A percentile compares a stretch with the other conserved stretches of the same genome.
Conservation (phyloP, 495 filamentous ascomycete species). For the Penicillium dipodomyicola region DNA sequence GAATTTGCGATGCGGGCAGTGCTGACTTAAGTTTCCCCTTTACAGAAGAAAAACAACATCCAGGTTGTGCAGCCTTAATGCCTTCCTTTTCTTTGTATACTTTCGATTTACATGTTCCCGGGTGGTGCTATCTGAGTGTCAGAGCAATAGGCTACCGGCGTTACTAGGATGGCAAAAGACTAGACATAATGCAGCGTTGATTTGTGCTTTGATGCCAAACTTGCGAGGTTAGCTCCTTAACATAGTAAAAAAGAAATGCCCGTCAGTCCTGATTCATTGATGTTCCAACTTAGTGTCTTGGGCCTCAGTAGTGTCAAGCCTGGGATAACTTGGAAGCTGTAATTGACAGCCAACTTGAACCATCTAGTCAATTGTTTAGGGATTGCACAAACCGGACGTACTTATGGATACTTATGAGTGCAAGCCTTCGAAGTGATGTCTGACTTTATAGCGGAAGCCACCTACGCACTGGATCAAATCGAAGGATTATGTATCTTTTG, state of each 20-base stretch:
- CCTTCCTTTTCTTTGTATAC: slow-evolving; percentile 7
- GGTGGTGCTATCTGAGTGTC: slow-evolving; percentile 4
- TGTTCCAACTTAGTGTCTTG: neutral
- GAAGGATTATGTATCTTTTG: no score
- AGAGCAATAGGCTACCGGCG: slow-evolving; percentile 23
- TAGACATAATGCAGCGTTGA: slow-evolving; percentile 27
- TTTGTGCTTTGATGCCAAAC: slow-evolving; percentile 13
- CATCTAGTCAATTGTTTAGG: neutral
- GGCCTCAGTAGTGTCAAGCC: neutral
- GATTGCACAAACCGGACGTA: neutral
- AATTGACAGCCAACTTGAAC: neutral
- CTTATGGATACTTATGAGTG: slow-evolving; percentile 4
- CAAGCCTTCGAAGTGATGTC: slow-evolving; percentile 21
- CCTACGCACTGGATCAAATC: no score
- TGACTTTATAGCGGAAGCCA: slow-evolving; percentile 9
- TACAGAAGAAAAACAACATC: slow-evolving; percentile 96
- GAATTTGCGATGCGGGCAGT: neutral
- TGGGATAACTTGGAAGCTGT: neutral
- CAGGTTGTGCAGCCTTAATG: slow-evolving; percentile 83
- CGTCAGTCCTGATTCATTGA: neutral
- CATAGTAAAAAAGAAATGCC: slow-evolving; percentile 9
- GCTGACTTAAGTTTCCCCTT: slow-evolving; percentile 8
- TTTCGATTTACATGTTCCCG: slow-evolving; percentile 15
- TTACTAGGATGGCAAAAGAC: slow-evolving; percentile 24
- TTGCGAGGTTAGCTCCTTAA: slow-evolving; percentile 3